Percentiles rank a stretch among this genome's conserved stretches.
phyloP scores from a whole-genome alignment of 148 eudicot genomes.

The Rhododendron kiyosumense region DNA sequence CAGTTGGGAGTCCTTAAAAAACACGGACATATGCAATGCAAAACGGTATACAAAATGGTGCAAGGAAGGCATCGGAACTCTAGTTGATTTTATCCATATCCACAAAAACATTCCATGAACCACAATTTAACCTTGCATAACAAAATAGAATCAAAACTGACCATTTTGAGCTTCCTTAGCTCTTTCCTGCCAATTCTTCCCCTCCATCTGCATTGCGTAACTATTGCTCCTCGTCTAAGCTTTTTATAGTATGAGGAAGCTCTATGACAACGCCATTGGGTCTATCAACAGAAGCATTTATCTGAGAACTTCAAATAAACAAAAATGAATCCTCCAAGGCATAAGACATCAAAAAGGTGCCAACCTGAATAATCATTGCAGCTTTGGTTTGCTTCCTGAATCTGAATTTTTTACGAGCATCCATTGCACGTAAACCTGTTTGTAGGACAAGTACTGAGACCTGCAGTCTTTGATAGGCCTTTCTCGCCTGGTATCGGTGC shows the following conservation, averaged over 20 bases:
- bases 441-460: constrained; percentile 62
- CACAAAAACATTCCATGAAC: background rate
- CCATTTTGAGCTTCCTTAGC: constrained; percentile 87
- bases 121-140: constrained; percentile 5
- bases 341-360: constrained; percentile 7
- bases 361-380: constrained; percentile 71
- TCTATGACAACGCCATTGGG: constrained; percentile 76
- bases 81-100: background rate
- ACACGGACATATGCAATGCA: background rate
- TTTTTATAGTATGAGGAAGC: constrained; percentile 57
- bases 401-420: constrained; percentile 60
- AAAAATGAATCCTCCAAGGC: constrained; percentile 11
- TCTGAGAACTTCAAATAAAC: constrained; percentile 12
- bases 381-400: constrained; percentile 68
- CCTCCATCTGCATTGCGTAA: constrained; percentile 91
- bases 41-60: background rate
- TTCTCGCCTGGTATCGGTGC: constrained; percentile 54
- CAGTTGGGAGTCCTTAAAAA: background rate
- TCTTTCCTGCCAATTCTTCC: constrained; percentile 68
- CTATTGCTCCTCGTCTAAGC: constrained; percentile 64
- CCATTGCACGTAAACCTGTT: constrained; percentile 65
- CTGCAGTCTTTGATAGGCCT: constrained; percentile 48
- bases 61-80: background rate
- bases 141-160: constrained; percentile 24
- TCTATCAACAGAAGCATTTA: constrained; percentile 32